Conservation (phyloP, 345 rosid genomes). For the Trapa incisa region DNA sequence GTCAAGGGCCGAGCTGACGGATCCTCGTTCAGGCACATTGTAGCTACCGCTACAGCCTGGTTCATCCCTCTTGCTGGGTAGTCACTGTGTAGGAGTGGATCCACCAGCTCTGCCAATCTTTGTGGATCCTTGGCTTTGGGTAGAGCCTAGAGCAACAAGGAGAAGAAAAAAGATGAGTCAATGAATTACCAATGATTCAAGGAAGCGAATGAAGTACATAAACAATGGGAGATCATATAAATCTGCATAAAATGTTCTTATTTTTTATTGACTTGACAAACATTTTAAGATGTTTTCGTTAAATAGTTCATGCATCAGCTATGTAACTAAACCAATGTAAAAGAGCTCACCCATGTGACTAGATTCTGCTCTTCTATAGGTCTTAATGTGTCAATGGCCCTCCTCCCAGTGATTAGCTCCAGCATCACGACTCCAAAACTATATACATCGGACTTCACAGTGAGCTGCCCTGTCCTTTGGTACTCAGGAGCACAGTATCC, state of each 20-base stretch:
- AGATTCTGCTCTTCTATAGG: constrained; percentile 55
- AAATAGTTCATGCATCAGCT: too few species aligned
- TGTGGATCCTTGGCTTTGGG: constrained; percentile 63
- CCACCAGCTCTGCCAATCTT: constrained; percentile 51
- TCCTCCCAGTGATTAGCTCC: constrained; percentile 76
- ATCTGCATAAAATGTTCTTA: too few species aligned
- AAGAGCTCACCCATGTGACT: constrained; percentile 57
- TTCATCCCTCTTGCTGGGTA: constrained; percentile 51
- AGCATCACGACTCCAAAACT: constrained; percentile 87
- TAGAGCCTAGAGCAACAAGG: constrained; percentile 35
- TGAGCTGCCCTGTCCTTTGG: constrained; percentile 77
- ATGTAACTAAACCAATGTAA: neutral
- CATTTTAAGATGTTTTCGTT: too few species aligned
- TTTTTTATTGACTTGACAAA: too few species aligned
- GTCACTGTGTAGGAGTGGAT: constrained; percentile 45
- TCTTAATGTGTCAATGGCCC: constrained; percentile 61
- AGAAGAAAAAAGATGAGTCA: too few species aligned
- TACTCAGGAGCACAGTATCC: constrained; percentile 98
- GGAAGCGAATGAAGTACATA: neutral
- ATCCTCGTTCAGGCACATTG: constrained; percentile 85
- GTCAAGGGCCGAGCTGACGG: constrained; percentile 57
- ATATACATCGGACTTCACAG: constrained; percentile 80
- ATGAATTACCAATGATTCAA: neutral
- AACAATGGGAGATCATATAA: too few species aligned
- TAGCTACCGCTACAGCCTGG: constrained; percentile 74